These are phyloP conservation scores for Kingdonia uniflora DNA, from an alignment of 164 flowering plant species.

Conservation along the genomic window DNA sequence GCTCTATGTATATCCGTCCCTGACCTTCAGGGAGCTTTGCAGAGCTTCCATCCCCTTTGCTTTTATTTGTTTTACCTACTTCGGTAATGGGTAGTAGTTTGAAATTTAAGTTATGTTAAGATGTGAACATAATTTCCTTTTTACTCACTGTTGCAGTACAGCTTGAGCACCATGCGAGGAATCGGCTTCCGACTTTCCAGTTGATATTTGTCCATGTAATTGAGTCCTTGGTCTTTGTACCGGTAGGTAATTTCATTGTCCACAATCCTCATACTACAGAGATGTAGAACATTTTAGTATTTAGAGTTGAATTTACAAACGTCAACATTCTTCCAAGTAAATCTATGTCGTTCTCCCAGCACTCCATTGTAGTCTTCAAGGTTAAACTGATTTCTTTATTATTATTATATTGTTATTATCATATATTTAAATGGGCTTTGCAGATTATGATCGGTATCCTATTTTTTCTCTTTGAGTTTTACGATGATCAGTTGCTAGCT, in stretches of 20 bases:
- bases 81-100: too few relatives aligned
- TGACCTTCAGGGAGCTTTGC: not conserved
- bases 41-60: not conserved
- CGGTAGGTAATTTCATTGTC: slow-evolving; percentile 34
- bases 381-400: too few relatives aligned
- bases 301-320: too few relatives aligned
- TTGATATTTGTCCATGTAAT: slow-evolving; percentile 95
- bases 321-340: too few relatives aligned
- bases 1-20: too few relatives aligned
- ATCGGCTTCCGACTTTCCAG: slow-evolving; percentile 94
- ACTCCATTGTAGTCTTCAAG: too few relatives aligned
- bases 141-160: slow-evolving; percentile 61
- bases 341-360: too few relatives aligned
- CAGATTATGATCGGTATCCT: slow-evolving; percentile 99
- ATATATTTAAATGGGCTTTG: too few relatives aligned
- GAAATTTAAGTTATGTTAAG: not conserved
- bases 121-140: slow-evolving; percentile 1
- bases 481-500: slow-evolving; percentile 96
- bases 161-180: slow-evolving; percentile 98
- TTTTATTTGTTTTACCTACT: not conserved
- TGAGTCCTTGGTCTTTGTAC: slow-evolving; percentile 98
- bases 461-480: slow-evolving; percentile 94
- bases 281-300: too few relatives aligned
- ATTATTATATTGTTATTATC: too few relatives aligned
- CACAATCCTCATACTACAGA: too few relatives aligned